These are phyloP conservation scores for Pythium sp. DNA, from an alignment of 352 stramenopile genomes.

Conservation along the genomic window DNA sequence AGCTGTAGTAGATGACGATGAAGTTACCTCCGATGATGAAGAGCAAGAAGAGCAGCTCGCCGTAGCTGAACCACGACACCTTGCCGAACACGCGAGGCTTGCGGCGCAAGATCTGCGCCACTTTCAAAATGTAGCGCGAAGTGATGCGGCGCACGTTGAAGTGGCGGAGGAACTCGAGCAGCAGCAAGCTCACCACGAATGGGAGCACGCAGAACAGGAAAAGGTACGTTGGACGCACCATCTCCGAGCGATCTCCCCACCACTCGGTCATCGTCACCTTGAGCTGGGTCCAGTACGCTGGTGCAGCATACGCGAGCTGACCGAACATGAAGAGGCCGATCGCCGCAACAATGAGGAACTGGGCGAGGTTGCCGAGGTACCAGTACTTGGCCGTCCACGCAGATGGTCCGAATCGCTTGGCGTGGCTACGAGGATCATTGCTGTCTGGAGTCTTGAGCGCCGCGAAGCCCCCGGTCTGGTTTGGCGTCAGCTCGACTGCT, in stretches of 20 bases:
- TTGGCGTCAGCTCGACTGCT: conserved; percentile 2
- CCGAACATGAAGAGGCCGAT: conserved; percentile 12
- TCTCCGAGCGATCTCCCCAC: conserved; percentile 20
- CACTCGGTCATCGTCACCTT: conserved; percentile 7
- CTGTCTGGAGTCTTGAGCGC: conserved; percentile 11
- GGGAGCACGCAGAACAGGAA: conserved; percentile 29
- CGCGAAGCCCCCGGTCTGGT: neutral
- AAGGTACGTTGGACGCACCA: conserved; percentile 28
- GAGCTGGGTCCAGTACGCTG: conserved; percentile 9
- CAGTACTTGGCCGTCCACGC: conserved; percentile 14
- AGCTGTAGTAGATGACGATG: conserved; percentile 23
- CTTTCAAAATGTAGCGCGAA: conserved; percentile 10
- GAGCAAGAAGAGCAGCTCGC: conserved; percentile 28
- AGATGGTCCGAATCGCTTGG: conserved; percentile 1
- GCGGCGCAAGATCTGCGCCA: conserved; percentile 17
- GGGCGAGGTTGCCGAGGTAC: conserved; percentile 12
- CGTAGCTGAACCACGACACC: conserved; percentile 20
- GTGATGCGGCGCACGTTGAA: conserved; percentile 22
- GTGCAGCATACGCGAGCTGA: conserved; percentile 1
- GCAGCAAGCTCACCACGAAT: conserved; percentile 16
- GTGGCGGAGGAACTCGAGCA: conserved; percentile 22
- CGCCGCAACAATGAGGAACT: conserved; percentile 9
- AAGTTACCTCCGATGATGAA: conserved; percentile 26
- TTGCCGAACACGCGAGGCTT: conserved; percentile 21
- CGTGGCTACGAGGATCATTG: neutral